Base-by-base conservation (phyloP, 306 rosid genomes). In the Cercis canadensis region DNA sequence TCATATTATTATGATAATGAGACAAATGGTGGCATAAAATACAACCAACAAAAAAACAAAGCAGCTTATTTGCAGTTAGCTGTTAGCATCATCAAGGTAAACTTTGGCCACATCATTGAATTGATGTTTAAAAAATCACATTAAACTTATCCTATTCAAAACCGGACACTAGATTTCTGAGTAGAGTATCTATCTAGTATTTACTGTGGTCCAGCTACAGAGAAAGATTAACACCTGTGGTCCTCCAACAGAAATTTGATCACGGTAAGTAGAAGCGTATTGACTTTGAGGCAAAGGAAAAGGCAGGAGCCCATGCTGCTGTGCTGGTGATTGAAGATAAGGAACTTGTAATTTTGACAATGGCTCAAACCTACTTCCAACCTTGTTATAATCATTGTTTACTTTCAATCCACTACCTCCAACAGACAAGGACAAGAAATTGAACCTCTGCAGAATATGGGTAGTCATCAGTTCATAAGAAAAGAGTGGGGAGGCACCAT, bases 371-470 rank as follows among this genome's bases (percentile, higher is more conserved):
- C 78, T 82, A 49, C 52, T 81, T 78, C 74, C 80, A 56, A 53
- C 41, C 64, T 74, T 82, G 61, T 76, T 65, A 59, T 61, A 40
- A 43, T 65, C 47, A 14, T 76, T 73, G 46, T 74, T 80, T 6
- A 69, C 82, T 70, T 83, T 82, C 37, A 76, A 55, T 17, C 77
- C 83, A 57, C 84, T 67, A 69, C 59, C 85, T 80, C 78, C 88
- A 32, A 81, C 41, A 12, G 89, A 77, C 67, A 87, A 63, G 59
- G 90, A 78, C 80, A 85, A 81, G 84, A 85, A 81, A 59, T 87
- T 88, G 68, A 85, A 78, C 75, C 45, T 68, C 97, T 87, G 96
- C 84, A 67, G 33, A 54, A 76, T 44, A 73, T 46, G 69, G 52
- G 65, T 29, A 68, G 49, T 56, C 45, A 76, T 79, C 36, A 84